phyloP scores from a whole-genome alignment of 2,329 filamentous ascomycete genomes.

The Botryosphaeria agaves region DNA sequence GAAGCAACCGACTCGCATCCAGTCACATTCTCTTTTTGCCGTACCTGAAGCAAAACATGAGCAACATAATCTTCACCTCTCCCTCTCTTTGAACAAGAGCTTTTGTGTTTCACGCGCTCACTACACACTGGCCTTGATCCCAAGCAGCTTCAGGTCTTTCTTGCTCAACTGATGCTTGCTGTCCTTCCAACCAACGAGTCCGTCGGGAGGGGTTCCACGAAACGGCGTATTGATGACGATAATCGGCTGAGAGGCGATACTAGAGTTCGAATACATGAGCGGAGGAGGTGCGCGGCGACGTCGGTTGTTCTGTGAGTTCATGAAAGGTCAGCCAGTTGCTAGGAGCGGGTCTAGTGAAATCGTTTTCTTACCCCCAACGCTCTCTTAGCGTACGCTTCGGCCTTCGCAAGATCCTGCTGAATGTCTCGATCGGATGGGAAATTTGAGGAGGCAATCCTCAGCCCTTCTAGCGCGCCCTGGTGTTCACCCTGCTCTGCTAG shows the following conservation, averaged over 20 bases:
- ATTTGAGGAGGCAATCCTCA: too few relatives aligned
- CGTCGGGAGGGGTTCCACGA: not conserved
- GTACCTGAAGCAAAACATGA: too few relatives aligned
- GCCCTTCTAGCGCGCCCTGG: not conserved
- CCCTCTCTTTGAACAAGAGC: too few relatives aligned
- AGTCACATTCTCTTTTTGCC: too few relatives aligned
- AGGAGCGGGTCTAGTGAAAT: too few relatives aligned
- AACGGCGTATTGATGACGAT: not conserved
- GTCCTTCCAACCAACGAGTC: not conserved
- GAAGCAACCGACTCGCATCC: too few relatives aligned
- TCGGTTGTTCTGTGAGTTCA: not conserved
- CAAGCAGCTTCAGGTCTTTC: not conserved
- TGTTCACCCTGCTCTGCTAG: not conserved
- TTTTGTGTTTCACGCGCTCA: too few relatives aligned
- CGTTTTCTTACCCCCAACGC: not conserved
- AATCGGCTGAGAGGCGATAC: not conserved
- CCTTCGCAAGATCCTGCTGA: not conserved
- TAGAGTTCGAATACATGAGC: not conserved
- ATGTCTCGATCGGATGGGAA: not conserved
- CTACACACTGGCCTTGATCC: not conserved
- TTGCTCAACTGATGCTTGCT: not conserved
- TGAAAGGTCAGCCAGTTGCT: too few relatives aligned
- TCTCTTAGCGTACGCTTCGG: not conserved
- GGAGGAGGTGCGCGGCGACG: too few relatives aligned
- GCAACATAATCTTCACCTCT: too few relatives aligned